Evolutionary conservation across 2,329 filamentous ascomycete species (phyloP), one percentile per base, ranked within the genome.

Genomic region (Fusarium scirpi): DNA sequence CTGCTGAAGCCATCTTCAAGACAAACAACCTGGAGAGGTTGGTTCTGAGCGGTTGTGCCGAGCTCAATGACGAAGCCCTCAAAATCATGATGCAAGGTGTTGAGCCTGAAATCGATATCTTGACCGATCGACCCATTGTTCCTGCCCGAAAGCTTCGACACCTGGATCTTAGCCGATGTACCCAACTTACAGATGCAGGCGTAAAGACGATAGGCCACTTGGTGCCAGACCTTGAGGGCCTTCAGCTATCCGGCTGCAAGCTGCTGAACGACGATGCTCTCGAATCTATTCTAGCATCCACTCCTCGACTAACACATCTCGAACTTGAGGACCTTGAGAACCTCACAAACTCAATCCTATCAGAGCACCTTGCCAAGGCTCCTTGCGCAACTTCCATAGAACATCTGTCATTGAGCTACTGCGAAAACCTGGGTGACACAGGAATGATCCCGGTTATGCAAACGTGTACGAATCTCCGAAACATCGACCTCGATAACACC

Each of bases 401-500:
- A 71, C 94, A 98, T 77, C 86, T 98, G 8, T 94, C 93, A 57
- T 87, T 98, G 72, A 95, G 93, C 75, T 97, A 94, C 78, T 99
- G 96, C 78, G 95, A 97, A 78, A 90, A 88, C 58, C 81, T 99
- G 4, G 90, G 94, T 25, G 96, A 98, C 77, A 82, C 85, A 0
- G 95, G 95, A 59, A 92, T 98, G 87, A 84, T 97, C 1, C 92
- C 92, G 1, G 84, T 98, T 4, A 85, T 98, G 72, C 93, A 94
- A 76, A 87, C 86, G 30, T 97, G 94, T 79, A 85, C 86, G 0
- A 85, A 82, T 16, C 85, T 98, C 16, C 85, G 85, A 49, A 92
- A 86, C 30, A 82, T 97, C 16, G 93, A 97, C 55, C 90, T 98
- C 85, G 96, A 99, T 82, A 98, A 98, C 79, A 98, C 95, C 0